phyloP scores from a whole-genome alignment of 805 yeast species.

The Ogataea pilisensis region DNA sequence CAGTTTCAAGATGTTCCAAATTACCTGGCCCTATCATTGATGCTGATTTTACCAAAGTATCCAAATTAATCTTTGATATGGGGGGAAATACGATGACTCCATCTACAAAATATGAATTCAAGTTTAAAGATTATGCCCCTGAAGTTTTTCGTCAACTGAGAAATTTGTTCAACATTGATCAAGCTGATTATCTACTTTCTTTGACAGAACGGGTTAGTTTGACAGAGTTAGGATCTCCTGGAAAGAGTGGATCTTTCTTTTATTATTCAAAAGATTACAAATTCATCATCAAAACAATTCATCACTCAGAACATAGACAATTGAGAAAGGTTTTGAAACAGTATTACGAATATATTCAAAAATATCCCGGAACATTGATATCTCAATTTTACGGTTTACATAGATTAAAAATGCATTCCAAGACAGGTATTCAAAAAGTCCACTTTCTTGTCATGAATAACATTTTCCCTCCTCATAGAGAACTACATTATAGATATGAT shows the following conservation, averaged over 20 bases:
- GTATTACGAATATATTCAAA: conserved; percentile 75
- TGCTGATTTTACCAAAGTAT: conserved; percentile 64
- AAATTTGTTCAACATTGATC: conserved; percentile 78
- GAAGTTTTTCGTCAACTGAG: conserved; percentile 88
- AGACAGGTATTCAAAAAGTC: conserved; percentile 56
- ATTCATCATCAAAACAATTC: conserved; percentile 93
- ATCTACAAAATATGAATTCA: conserved; percentile 90
- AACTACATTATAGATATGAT: conserved; percentile 81
- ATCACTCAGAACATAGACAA: conserved; percentile 86
- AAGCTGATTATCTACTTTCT: conserved; percentile 91
- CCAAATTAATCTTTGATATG: conserved; percentile 82
- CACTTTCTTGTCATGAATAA: conserved; percentile 97
- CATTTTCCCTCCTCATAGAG: conserved; percentile 88
- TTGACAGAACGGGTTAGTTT: conserved; percentile 89
- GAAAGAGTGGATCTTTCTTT: conserved; percentile 94
- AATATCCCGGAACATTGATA: conserved; percentile 81
- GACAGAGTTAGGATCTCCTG: conserved; percentile 91
- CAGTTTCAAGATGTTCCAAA: conserved; percentile 90
- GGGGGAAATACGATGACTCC: conserved; percentile 89
- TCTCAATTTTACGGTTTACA: conserved; percentile 97
- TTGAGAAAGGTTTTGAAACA: conserved; percentile 67
- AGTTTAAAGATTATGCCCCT: conserved; percentile 94
- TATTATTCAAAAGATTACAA: conserved; percentile 92
- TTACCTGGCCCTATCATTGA: conserved; percentile 68
- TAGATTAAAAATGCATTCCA: conserved; percentile 81